These are phyloP conservation scores for Blastobotrys elegans DNA, from an alignment of 1,139 yeast genomes.

Conservation along the genomic window DNA sequence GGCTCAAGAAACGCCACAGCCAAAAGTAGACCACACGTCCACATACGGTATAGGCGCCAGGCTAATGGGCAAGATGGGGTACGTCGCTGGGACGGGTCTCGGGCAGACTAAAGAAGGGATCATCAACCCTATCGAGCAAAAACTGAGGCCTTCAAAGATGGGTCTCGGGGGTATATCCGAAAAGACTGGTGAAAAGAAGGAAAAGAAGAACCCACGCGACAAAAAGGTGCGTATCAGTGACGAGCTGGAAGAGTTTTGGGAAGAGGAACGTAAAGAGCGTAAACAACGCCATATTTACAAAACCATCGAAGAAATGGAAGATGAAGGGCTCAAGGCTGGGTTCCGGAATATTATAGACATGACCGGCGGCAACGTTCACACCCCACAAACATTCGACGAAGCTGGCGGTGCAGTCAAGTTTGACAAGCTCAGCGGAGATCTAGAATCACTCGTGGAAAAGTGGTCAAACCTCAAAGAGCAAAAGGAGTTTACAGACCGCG, in stretches of 20 bases:
- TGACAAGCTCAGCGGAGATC: slow-evolving; percentile 26
- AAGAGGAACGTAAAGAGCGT: background rate
- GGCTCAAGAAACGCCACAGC: background rate
- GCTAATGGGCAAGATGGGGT: slow-evolving; percentile 81
- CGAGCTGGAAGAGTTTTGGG: slow-evolving; percentile 12
- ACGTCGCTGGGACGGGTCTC: slow-evolving; percentile 73
- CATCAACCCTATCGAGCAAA: slow-evolving; percentile 68
- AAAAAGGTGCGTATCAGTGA: slow-evolving; percentile 15
- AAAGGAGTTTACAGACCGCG: slow-evolving; percentile 22
- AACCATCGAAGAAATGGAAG: slow-evolving; percentile 39
- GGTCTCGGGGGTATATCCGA: slow-evolving; percentile 67
- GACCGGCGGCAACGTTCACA: slow-evolving; percentile 20
- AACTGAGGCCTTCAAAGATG: slow-evolving; percentile 52
- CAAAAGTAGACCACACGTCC: slow-evolving; percentile 14
- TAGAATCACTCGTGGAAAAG: slow-evolving; percentile 26
- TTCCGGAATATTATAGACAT: slow-evolving; percentile 32
- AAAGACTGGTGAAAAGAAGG: slow-evolving; percentile 25
- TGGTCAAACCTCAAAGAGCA: slow-evolving; percentile 29
- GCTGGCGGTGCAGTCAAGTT: background rate
- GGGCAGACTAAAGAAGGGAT: slow-evolving; percentile 73
- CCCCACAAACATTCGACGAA: background rate
- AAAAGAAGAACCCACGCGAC: slow-evolving; percentile 22
- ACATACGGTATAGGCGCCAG: slow-evolving; percentile 82
- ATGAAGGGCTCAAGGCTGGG: slow-evolving; percentile 33
- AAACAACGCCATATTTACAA: slow-evolving; percentile 32